Conservation (phyloP, 345 rosid genomes). For the Salix arbutifolia region DNA sequence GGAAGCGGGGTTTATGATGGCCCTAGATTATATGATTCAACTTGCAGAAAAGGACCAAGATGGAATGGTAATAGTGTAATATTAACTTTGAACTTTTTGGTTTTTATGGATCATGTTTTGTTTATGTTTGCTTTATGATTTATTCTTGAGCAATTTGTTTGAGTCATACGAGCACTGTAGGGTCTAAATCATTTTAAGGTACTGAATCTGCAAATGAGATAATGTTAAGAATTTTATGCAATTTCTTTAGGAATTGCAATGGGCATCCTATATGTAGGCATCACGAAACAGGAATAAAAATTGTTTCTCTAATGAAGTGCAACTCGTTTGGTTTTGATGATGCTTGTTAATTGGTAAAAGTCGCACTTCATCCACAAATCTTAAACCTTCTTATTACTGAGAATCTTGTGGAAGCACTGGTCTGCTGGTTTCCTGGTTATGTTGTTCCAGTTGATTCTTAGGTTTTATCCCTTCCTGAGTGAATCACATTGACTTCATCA, state of each 20-base stretch:
- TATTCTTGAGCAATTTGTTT: neutral
- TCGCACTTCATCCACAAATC: neutral
- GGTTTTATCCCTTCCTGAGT: neutral
- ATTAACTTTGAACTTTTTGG: neutral
- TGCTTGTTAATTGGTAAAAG: neutral
- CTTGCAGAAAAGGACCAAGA: constrained; percentile 77
- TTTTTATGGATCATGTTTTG: neutral
- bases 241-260: neutral
- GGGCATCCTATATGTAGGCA: neutral
- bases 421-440: neutral
- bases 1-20: constrained; percentile 96
- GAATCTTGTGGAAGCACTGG: neutral
- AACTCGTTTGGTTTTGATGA: neutral
- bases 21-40: constrained; percentile 91
- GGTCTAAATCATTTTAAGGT: neutral
- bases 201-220: neutral
- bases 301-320: neutral
- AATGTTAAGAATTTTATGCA: neutral
- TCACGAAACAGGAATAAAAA: neutral
- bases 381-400: neutral
- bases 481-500: neutral
- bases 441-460: neutral
- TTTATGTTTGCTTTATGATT: neutral
- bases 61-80: constrained; percentile 48
- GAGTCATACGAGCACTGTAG: neutral